Base-by-base conservation (phyloP, 331 rosid species). In the Quercus tomentella region DNA sequence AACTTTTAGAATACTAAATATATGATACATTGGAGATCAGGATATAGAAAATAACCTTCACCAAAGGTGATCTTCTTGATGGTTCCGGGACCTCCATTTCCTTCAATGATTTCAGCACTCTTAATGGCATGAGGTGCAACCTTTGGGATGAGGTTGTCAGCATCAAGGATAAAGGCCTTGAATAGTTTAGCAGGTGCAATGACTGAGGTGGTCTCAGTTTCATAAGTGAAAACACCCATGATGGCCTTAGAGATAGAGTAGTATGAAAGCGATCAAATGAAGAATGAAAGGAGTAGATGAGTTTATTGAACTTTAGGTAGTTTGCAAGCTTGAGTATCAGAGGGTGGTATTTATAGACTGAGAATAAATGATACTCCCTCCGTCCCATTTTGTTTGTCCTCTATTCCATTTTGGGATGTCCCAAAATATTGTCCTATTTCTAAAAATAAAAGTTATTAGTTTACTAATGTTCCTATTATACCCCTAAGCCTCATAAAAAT, bases 11-110 rank as follows among this genome's bases (percentile, higher is more conserved):
- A 43, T 43, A 10, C 52, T 43, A 43, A 43, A 43, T 11, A 3
- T 10, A 43, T 43, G 52, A 8, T 33, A 33, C 51, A 10, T 43
- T 43, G 14, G 51, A 54, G 58, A 54, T 54, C 20, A 54, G 18
- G 8, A 4, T 54, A n/a, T 20, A 56, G 5, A 4, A 14, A 63
- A 52, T 10, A 2, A 86, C 88, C 88, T 76, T 87, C 84, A 61
- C 63, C 31, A 7, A n/a, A 49, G 79, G 76, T 81, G 78, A 91
- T 82, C 81, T 84, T 89, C 79, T 90, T 91, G 76, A 91, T 66
- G 72, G 94, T 85, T 81, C 97, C 97, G 26, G 88, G 84, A 1
- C 83, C 97, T 9, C 97, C 94, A 77, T 77, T 70, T 76, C 97
- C 97, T 85, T 89, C 84, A 1, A 84, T 26, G 70, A 81, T 54